phyloP scores from a whole-genome alignment of 148 eudicot species.

The Camellia lanceoleosa region DNA sequence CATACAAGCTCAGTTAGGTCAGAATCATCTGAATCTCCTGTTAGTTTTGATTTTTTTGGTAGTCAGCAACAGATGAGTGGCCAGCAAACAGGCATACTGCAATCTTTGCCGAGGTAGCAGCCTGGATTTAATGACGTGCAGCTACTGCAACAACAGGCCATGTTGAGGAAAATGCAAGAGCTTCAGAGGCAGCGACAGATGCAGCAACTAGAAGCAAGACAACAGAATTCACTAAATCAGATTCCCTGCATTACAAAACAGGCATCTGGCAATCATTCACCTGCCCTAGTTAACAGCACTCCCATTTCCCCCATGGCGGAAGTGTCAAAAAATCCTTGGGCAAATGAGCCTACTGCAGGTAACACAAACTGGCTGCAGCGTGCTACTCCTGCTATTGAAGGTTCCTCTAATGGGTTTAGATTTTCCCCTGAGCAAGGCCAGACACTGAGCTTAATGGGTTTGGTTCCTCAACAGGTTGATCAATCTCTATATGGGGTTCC shows the following conservation, averaged over 20 bases:
- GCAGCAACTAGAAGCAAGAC: slow-evolving; percentile 56
- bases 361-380: slow-evolving; percentile 61
- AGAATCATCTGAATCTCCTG: slow-evolving; percentile 51
- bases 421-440: slow-evolving; percentile 57
- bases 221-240: slow-evolving; percentile 46
- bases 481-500: slow-evolving; percentile 88
- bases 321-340: slow-evolving; percentile 49
- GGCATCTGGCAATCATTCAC: slow-evolving; percentile 45
- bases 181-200: slow-evolving; percentile 71
- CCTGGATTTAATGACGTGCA: slow-evolving; percentile 60
- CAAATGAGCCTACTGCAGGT: slow-evolving; percentile 47
- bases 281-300: slow-evolving; percentile 42
- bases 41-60: slow-evolving; percentile 66
- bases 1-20: slow-evolving; percentile 35
- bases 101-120: slow-evolving; percentile 53
- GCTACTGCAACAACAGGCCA: slow-evolving; percentile 62
- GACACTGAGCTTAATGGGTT: slow-evolving; percentile 47
- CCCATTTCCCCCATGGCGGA: slow-evolving; percentile 51
- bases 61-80: slow-evolving; percentile 62
- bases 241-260: slow-evolving; percentile 48
- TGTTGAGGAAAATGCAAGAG: slow-evolving; percentile 81
- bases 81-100: slow-evolving; percentile 61
- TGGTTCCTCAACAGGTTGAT: slow-evolving; percentile 61
- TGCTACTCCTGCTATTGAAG: slow-evolving; percentile 46
- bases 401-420: slow-evolving; percentile 48